phyloP scores from a whole-genome alignment of 108 stramenopile genomes.

The Schizochytrium sp. region DNA sequence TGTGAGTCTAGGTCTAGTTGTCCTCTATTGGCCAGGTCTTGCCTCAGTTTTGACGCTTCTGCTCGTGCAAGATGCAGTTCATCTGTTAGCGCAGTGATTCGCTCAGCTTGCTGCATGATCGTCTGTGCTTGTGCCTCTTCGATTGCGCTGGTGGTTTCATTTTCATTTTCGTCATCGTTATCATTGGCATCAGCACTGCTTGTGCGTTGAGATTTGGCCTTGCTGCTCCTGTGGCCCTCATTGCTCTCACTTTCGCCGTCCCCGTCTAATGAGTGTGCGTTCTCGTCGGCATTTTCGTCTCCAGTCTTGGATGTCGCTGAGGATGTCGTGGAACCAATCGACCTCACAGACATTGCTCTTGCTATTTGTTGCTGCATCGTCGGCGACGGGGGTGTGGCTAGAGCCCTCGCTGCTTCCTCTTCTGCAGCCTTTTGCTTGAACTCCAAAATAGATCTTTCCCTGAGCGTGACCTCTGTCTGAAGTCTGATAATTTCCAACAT shows the following conservation, averaged over 20 bases:
- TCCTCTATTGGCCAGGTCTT: not conserved
- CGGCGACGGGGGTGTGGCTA: too few species aligned
- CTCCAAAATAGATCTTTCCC: conserved; percentile 8
- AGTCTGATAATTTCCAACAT: conserved; percentile 42
- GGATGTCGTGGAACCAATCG: not conserved
- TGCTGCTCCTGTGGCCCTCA: too few species aligned
- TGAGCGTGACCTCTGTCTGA: conserved; percentile 38
- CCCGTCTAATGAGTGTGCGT: too few species aligned
- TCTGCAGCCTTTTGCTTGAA: conserved; percentile 12
- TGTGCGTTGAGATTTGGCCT: too few species aligned
- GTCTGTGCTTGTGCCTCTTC: too few species aligned
- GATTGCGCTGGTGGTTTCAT: too few species aligned
- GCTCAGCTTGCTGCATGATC: not conserved
- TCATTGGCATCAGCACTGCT: too few species aligned
- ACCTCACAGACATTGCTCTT: not conserved
- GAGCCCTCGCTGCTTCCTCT: not conserved
- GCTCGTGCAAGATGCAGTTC: not conserved
- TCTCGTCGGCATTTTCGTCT: not conserved
- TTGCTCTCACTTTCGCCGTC: too few species aligned
- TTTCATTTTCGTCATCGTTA: too few species aligned
- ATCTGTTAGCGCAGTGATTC: not conserved
- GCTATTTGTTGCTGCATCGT: not conserved
- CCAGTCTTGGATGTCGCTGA: not conserved
- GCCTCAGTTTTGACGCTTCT: not conserved
- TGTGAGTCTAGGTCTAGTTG: not conserved